phyloP scores from a whole-genome alignment of 768 basidiomycete genomes.

The Pholiota conissans region DNA sequence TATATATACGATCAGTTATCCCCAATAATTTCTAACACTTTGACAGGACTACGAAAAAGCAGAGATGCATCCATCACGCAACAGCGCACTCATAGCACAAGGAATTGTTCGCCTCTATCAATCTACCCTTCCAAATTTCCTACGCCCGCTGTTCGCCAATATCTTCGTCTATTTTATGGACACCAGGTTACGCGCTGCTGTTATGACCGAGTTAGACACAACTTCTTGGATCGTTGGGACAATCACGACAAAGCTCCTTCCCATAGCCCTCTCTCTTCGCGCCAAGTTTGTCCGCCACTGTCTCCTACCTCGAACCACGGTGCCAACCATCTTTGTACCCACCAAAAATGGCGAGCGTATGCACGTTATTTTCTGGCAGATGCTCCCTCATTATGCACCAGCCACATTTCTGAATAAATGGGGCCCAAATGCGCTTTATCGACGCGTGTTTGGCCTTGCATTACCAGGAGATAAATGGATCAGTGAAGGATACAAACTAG shows the following conservation, averaged over 20 bases:
- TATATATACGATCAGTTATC: neutral
- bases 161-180: slow-evolving; percentile 5
- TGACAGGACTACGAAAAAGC: neutral
- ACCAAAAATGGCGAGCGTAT: neutral
- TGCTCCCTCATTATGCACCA: neutral
- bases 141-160: slow-evolving; percentile 2
- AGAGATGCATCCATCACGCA: neutral
- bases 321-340: neutral
- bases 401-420: neutral
- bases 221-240: neutral
- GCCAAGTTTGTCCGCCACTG: slow-evolving; percentile 2
- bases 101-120: neutral
- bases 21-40: neutral
- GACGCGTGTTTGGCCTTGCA: neutral
- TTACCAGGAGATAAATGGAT: neutral
- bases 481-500: slow-evolving; percentile 2
- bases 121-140: neutral
- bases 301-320: neutral
- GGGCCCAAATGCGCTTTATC: neutral
- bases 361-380: slow-evolving; percentile 1
- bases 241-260: neutral
- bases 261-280: neutral
- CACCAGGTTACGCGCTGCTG: neutral
- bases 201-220: neutral
- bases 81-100: neutral